phyloP scores from a whole-genome alignment of 129 eudicot species.

The Oenanthe sinensis region DNA sequence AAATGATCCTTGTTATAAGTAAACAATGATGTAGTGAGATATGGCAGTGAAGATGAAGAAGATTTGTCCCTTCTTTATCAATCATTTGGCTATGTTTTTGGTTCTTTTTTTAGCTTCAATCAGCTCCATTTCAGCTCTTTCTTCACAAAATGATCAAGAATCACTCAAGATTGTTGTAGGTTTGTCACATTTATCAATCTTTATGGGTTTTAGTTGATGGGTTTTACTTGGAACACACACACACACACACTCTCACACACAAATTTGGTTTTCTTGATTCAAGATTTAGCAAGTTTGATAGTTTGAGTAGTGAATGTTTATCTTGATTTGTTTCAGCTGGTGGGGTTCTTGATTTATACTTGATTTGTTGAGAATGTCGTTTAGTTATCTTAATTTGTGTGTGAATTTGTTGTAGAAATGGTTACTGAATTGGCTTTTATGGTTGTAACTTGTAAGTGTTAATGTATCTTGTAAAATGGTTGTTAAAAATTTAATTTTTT shows the following conservation, averaged over 20 bases:
- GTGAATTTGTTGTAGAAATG: background rate
- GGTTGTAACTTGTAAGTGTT: background rate
- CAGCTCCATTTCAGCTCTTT: conserved; percentile 8
- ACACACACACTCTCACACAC: background rate
- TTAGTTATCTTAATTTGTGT: background rate
- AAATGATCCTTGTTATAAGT: background rate
- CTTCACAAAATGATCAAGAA: conserved; percentile 1
- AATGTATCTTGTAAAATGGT: background rate
- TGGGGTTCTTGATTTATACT: background rate
- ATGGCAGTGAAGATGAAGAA: background rate
- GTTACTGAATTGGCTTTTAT: background rate
- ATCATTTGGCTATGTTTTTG: conserved; percentile 2
- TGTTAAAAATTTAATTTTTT: background rate
- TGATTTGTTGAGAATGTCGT: background rate
- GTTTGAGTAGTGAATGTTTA: background rate
- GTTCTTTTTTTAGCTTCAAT: background rate
- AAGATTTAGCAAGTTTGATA: background rate
- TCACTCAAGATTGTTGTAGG: conserved; percentile 17
- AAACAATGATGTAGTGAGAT: conserved; percentile 8
- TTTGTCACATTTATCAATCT: conserved; percentile 11
- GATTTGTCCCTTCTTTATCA: conserved; percentile 6
- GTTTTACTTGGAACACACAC: background rate
- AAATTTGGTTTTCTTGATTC: background rate
- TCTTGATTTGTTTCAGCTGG: background rate
- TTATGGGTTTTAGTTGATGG: background rate